Conservation (phyloP, 1,284 basidiomycete species). For the Leccinum insolens region DNA sequence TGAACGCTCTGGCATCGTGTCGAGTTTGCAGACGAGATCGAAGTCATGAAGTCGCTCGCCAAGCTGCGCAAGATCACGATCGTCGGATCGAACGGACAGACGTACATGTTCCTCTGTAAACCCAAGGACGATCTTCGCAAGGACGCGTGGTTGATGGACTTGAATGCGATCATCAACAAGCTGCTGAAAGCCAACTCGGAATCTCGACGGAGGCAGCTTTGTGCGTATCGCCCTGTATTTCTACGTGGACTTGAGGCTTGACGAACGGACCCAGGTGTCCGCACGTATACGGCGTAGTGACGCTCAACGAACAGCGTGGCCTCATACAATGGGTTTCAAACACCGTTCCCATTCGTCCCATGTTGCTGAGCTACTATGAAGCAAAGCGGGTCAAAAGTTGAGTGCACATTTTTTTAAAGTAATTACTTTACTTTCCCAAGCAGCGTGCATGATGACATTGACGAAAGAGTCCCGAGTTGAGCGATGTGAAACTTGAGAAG, state of each 20-base stretch:
- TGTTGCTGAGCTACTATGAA: conserved; percentile 77
- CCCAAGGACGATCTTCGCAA: conserved; percentile 98
- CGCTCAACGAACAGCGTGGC: conserved; percentile 96
- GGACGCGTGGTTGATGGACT: conserved; percentile 98
- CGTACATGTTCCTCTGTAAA: conserved; percentile 95
- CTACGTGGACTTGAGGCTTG: background rate
- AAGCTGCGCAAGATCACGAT: conserved; percentile 94
- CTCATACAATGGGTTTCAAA: conserved; percentile 99
- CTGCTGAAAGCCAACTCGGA: conserved; percentile 93
- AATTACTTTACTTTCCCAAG: background rate
- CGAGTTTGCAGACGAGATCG: conserved; percentile 84
- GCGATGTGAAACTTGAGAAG: conserved; percentile 48
- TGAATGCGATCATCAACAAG: conserved; percentile 98
- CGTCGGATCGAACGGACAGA: conserved; percentile 79
- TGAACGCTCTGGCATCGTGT: conserved; percentile 5
- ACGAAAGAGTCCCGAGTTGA: conserved; percentile 47
- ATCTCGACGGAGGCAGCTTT: conserved; percentile 85
- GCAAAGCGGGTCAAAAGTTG: conserved; percentile 61
- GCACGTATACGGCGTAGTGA: conserved; percentile 95
- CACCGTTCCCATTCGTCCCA: conserved; percentile 83
- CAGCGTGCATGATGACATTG: conserved; percentile 2
- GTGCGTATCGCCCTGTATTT: conserved; percentile 49
- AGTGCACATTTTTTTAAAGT: conserved; percentile 45
- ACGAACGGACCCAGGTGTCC: conserved; percentile 66
- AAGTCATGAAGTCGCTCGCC: conserved; percentile 92